phyloP scores from a whole-genome alignment of 1,284 basidiomycete genomes.

The Moniliella sp. region DNA sequence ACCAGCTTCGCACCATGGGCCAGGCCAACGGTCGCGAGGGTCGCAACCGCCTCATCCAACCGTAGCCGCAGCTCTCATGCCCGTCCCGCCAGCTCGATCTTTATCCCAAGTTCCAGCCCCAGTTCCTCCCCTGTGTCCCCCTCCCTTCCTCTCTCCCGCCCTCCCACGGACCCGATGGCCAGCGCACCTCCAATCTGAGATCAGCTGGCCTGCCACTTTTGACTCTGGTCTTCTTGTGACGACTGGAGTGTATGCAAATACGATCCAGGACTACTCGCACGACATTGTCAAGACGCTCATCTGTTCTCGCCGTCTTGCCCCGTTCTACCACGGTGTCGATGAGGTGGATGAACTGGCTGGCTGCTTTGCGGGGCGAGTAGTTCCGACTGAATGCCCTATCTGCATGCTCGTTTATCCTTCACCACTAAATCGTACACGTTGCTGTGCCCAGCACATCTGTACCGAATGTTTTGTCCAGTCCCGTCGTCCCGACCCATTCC shows the following conservation, averaged over 20 bases:
- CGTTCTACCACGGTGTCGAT: slow-evolving; percentile 83
- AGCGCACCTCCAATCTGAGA: no score
- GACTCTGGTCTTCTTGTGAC: slow-evolving; percentile 55
- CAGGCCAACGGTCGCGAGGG: neutral
- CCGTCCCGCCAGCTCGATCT: no score
- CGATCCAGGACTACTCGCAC: slow-evolving; percentile 66
- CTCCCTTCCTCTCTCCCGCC: neutral
- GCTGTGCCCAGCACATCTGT: slow-evolving; percentile 92
- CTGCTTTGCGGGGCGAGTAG: slow-evolving; percentile 42
- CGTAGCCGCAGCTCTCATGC: neutral
- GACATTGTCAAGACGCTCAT: slow-evolving; percentile 64
- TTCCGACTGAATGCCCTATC: slow-evolving; percentile 85
- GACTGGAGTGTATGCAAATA: slow-evolving; percentile 64
- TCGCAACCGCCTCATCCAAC: neutral
- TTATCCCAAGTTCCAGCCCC: no score
- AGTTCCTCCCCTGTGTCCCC: no score
- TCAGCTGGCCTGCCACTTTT: slow-evolving; percentile 8
- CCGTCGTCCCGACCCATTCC: slow-evolving; percentile 64
- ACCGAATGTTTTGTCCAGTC: slow-evolving; percentile 99
- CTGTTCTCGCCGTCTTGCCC: slow-evolving; percentile 63
- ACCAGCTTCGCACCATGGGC: neutral
- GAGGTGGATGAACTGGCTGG: slow-evolving; percentile 73
- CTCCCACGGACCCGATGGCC: no score
- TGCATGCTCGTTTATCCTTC: slow-evolving; percentile 51
- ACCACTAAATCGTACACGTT: slow-evolving; percentile 65